Percentiles rank a stretch among this genome's conserved stretches.
These are phyloP conservation scores for Hibiscus syriacus DNA, from an alignment of 345 rosid species.

Conservation along the genomic window DNA sequence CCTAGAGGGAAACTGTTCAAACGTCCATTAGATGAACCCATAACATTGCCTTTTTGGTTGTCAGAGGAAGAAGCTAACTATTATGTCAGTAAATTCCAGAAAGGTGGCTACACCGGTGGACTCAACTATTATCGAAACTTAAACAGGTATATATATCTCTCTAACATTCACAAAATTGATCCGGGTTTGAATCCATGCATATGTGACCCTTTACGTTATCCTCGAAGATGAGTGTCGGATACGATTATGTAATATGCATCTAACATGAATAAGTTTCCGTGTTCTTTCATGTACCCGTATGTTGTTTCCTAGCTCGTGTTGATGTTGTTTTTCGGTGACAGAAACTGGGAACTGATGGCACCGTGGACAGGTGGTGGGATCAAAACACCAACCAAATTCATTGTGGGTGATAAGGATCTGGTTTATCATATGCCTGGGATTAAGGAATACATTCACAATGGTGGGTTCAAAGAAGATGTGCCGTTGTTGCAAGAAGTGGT, in stretches of 20 bases:
- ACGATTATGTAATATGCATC: too few relatives aligned
- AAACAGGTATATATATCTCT: too few relatives aligned
- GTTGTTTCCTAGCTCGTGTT: too few relatives aligned
- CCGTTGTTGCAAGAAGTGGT: background rate
- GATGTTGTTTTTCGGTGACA: background rate
- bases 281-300: too few relatives aligned
- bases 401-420: constrained; percentile 43
- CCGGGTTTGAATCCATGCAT: too few relatives aligned
- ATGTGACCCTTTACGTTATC: too few relatives aligned
- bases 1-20: background rate
- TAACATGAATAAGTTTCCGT: too few relatives aligned
- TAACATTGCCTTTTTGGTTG: background rate
- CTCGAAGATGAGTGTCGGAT: too few relatives aligned
- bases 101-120: too few relatives aligned
- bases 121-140: too few relatives aligned
- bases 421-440: constrained; percentile 15
- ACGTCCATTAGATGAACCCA: background rate
- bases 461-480: constrained; percentile 1
- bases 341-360: constrained; percentile 54
- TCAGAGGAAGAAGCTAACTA: background rate
- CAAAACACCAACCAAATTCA: constrained; percentile 38
- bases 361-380: constrained; percentile 48
- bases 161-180: too few relatives aligned
- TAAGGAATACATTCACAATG: constrained; percentile 4
- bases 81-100: too few relatives aligned